phyloP scores from a whole-genome alignment of 768 basidiomycete genomes.

The Hypsizygus marmoreus region DNA sequence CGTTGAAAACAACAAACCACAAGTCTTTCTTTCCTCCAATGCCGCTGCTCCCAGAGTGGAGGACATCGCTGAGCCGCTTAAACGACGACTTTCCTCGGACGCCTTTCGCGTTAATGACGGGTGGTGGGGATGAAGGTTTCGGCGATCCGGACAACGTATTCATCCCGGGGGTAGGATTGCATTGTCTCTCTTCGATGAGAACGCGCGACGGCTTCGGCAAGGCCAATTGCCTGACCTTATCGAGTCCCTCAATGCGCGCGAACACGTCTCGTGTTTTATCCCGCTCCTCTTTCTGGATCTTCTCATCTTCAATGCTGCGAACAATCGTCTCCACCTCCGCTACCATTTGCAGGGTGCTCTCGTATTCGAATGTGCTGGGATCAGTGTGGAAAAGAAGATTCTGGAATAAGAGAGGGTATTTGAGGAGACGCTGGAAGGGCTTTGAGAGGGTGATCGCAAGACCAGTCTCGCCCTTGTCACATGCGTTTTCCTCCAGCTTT shows the following conservation, averaged over 20 bases:
- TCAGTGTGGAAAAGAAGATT: slow-evolving; percentile 97
- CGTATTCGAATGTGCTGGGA: slow-evolving; percentile 96
- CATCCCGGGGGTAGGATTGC: slow-evolving; percentile 34
- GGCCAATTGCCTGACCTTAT: slow-evolving; percentile 90
- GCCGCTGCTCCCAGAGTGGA: slow-evolving; percentile 54
- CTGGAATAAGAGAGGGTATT: slow-evolving; percentile 97
- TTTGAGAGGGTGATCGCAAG: slow-evolving; percentile 95
- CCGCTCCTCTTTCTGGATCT: slow-evolving; percentile 93
- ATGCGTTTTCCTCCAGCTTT: slow-evolving; percentile 76
- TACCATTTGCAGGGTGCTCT: slow-evolving; percentile 94
- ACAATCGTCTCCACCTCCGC: slow-evolving; percentile 97
- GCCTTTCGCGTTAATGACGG: slow-evolving; percentile 50
- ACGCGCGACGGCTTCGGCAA: slow-evolving; percentile 88
- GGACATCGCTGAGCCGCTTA: slow-evolving; percentile 88
- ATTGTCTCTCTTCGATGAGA: slow-evolving; percentile 78
- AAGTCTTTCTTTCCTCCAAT: slow-evolving; percentile 77
- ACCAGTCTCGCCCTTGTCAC: slow-evolving; percentile 89
- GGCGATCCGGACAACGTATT: slow-evolving; percentile 29
- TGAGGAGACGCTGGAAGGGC: slow-evolving; percentile 94
- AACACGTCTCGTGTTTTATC: slow-evolving; percentile 95
- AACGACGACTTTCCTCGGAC: slow-evolving; percentile 86
- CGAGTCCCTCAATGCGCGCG: slow-evolving; percentile 94
- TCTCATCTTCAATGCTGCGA: slow-evolving; percentile 96
- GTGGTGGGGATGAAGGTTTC: slow-evolving; percentile 44
- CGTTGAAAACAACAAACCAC: slow-evolving; percentile 96